Conservation (phyloP, 2,329 filamentous ascomycete genomes). For the Verruconis gallopava region DNA sequence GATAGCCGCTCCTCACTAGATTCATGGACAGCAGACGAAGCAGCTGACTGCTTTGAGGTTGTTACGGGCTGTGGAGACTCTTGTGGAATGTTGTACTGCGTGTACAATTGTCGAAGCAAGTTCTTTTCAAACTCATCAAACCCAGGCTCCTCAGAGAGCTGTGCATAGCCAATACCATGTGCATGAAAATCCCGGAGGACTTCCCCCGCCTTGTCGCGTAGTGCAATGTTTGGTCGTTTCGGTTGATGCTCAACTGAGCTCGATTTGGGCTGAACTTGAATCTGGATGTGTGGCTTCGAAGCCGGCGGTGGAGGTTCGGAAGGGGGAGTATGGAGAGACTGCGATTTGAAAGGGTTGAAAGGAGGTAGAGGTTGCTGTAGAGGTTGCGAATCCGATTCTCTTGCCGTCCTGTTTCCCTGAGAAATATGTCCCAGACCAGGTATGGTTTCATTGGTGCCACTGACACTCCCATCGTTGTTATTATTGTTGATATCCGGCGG, state of each 20-base stretch:
- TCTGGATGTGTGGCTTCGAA: background rate
- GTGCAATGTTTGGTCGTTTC: background rate
- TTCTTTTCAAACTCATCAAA: constrained; percentile 6
- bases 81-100: background rate
- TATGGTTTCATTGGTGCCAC: background rate
- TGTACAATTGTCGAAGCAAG: constrained; percentile 2
- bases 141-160: constrained; percentile 1
- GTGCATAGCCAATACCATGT: constrained; percentile 1
- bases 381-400: background rate
- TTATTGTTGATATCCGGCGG: constrained; percentile 1
- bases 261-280: background rate
- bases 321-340: background rate
- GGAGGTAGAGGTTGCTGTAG: background rate
- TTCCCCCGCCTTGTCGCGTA: constrained; percentile 2
- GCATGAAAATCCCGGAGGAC: constrained; percentile 1
- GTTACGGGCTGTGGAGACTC: background rate
- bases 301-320: background rate
- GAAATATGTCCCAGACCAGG: too few relatives aligned
- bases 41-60: background rate
- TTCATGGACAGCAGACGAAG: background rate
- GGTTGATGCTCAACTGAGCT: background rate
- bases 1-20: background rate
- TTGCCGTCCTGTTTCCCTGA: background rate
- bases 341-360: constrained; percentile 3
- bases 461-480: background rate